Evolutionary conservation across 805 yeast genomes (phyloP).

Genomic region (Soucietia sequanensis): DNA sequence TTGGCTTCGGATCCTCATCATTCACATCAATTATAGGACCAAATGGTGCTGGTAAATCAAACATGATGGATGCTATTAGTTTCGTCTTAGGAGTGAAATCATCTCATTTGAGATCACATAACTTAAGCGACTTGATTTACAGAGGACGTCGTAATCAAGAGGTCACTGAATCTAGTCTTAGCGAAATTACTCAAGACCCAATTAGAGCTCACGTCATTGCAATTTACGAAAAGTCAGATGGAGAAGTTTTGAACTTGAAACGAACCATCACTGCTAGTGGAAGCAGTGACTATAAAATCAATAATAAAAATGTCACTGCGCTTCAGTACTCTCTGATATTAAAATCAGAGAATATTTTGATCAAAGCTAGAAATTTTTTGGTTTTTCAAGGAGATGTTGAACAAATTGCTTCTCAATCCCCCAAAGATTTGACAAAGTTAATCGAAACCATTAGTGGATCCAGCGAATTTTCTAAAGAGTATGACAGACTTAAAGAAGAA

Average conservation of each 20-base stretch:
- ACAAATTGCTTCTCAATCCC: conserved; percentile 83
- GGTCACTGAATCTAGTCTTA: conserved; percentile 12
- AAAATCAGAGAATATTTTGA: conserved; percentile 75
- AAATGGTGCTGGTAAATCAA: conserved; percentile 97
- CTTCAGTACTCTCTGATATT: conserved; percentile 63
- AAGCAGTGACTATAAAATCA: conserved; percentile 63
- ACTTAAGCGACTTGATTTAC: conserved; percentile 74
- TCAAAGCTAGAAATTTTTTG: conserved; percentile 85
- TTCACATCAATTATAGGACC: conserved; percentile 96
- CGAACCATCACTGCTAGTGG: conserved; percentile 62
- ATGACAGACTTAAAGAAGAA: conserved; percentile 61
- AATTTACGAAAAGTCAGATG: conserved; percentile 62
- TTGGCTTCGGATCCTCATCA: conserved; percentile 79
- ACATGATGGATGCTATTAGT: conserved; percentile 96
- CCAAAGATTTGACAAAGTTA: conserved; percentile 67
- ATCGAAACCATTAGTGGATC: conserved; percentile 88
- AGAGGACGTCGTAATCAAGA: conserved; percentile 48
- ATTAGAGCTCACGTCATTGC: conserved; percentile 74
- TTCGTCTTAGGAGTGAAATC: conserved; percentile 88
- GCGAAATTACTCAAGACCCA: conserved; percentile 34
- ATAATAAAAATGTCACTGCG: conserved; percentile 59
- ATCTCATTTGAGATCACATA: conserved; percentile 69
- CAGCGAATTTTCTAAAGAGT: conserved; percentile 60
- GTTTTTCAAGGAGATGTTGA: conserved; percentile 98
- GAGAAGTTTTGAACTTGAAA: conserved; percentile 58